These are phyloP conservation scores for Malus hybrid DNA, from an alignment of 331 rosid genomes.

Conservation along the genomic window DNA sequence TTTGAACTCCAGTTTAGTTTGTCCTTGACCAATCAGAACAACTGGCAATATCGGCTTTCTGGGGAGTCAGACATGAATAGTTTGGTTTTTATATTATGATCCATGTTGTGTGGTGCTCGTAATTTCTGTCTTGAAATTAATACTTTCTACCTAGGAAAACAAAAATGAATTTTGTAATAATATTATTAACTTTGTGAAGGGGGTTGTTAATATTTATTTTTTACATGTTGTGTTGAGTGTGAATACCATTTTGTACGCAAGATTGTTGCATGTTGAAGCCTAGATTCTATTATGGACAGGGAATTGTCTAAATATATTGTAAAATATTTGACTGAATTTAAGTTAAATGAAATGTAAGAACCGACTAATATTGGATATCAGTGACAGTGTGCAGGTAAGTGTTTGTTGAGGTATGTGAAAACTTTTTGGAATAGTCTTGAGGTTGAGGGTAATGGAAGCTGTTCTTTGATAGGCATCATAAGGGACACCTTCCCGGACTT, in stretches of 20 bases:
- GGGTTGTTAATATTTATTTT: not conserved
- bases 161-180: not conserved
- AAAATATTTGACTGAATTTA: not conserved
- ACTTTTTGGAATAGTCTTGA: not conserved
- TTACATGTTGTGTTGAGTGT: not conserved
- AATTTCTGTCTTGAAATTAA: not conserved
- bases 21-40: too few species aligned
- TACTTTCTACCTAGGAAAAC: not conserved
- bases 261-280: not conserved
- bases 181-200: not conserved
- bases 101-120: not conserved
- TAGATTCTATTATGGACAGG: not conserved
- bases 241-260: not conserved
- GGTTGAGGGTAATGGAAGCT: not conserved
- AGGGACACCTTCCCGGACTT: not conserved
- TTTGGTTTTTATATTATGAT: not conserved
- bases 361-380: not conserved
- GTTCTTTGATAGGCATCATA: not conserved
- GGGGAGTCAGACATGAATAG: not conserved
- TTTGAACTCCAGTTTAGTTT: too few species aligned
- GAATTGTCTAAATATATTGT: not conserved
- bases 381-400: not conserved
- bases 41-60: too few species aligned
- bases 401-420: not conserved
- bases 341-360: not conserved